Base-by-base conservation (phyloP, 2,329 filamentous ascomycete genomes). In the Scytalidium lignicola region DNA sequence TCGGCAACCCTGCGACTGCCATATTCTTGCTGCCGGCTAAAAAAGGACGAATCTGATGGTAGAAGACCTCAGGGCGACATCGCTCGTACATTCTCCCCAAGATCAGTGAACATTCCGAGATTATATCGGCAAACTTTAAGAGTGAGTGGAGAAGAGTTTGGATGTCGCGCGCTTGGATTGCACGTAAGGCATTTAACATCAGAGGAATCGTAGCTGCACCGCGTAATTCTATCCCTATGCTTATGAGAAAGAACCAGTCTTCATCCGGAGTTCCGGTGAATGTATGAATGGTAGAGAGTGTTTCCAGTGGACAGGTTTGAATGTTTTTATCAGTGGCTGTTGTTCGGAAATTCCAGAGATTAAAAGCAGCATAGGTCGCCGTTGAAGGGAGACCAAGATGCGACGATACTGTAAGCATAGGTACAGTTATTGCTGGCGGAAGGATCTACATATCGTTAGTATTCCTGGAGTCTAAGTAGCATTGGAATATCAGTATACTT, bases 11-110 rank as follows among this genome's bases (percentile, higher is more conserved):
- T 0, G 89, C 89, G 7, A 85, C 81, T 7, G 75, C 80, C 92
- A 96, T 96, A 66, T 95, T 95, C 69, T 90, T 95, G 66, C 88
- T 91, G 2, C 92, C 92, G 0, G 92, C 90, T 1, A 97, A 74
- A 65, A 89, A 95, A 0, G 92, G 92, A 2, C 92, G 79, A 57
- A 97, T 93, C 41, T 82, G 79, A 67, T 95, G 83, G 68, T 95
- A 96, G 68, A 97, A 97, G 3, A 90, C 80, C 62, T 87, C 82
- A 0, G 91, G 90, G 52, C 92, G 85, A 65, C 91, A 96, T 54
- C 81, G 82, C 61, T 96, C 91, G 63, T 95, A 86, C 90, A 97
- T 96, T 43, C 88, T 79, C 52, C 86, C 78, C 1, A 96, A 72
- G 0, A 96, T 65, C 0, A 65, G 66, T 9, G 80, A 83, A 1